These are phyloP conservation scores for Hygrophoropsis aurantiaca DNA, from an alignment of 768 basidiomycete species.

Conservation along the genomic window DNA sequence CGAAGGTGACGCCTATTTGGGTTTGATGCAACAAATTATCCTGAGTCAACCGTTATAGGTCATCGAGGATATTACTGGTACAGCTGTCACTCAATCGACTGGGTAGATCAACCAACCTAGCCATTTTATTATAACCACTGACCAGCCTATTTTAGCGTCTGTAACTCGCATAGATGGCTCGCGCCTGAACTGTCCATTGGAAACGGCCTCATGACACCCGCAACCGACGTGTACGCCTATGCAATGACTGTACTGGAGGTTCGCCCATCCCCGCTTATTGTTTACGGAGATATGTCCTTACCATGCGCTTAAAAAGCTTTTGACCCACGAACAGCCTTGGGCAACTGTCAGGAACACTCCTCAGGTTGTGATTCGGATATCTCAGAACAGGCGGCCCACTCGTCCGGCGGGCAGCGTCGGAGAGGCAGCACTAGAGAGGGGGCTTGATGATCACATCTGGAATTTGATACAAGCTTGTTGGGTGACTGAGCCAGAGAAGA, in stretches of 20 bases:
- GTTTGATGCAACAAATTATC: too few relatives aligned
- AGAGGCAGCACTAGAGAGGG: slow-evolving; percentile 33
- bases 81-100: slow-evolving; percentile 51
- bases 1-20: too few relatives aligned
- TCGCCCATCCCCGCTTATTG: not conserved
- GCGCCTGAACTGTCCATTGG: slow-evolving; percentile 57
- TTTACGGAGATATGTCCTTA: too few relatives aligned
- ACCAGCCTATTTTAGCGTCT: slow-evolving; percentile 18
- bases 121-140: not conserved
- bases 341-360: slow-evolving; percentile 49
- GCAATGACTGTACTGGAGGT: slow-evolving; percentile 63
- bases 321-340: slow-evolving; percentile 57
- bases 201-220: slow-evolving; percentile 44
- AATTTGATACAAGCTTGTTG: slow-evolving; percentile 43
- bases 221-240: slow-evolving; percentile 54
- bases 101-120: slow-evolving; percentile 14
- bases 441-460: slow-evolving; percentile 49
- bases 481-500: slow-evolving; percentile 31
- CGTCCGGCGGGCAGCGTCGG: slow-evolving; percentile 29
- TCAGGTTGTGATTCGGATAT: slow-evolving; percentile 47
- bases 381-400: slow-evolving; percentile 41
- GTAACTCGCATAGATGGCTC: slow-evolving; percentile 44
- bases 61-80: slow-evolving; percentile 56
- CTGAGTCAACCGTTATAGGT: slow-evolving; percentile 46
- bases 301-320: too few relatives aligned